phyloP scores from a whole-genome alignment of 1,284 basidiomycete species.

The Bondarzewia mesenterica region DNA sequence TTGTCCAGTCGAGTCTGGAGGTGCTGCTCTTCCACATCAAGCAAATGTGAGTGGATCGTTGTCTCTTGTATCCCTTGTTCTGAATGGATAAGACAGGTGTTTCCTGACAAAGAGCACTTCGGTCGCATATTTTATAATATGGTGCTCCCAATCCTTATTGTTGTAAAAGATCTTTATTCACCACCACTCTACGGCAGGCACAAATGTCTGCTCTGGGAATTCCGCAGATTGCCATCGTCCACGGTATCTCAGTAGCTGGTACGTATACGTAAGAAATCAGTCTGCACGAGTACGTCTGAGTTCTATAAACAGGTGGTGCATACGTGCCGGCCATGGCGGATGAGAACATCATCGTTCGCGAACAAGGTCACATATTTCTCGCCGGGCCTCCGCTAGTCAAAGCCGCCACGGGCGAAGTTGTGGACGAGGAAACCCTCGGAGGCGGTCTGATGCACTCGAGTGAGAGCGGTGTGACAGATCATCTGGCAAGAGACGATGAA shows the following conservation, averaged over 20 bases:
- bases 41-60: constrained; percentile 53
- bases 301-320: constrained; percentile 79
- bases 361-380: constrained; percentile 93
- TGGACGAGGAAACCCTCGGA: constrained; percentile 89
- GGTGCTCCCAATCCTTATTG: constrained; percentile 44
- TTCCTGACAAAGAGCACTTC: constrained; percentile 89
- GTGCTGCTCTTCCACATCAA: constrained; percentile 89
- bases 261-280: too few relatives aligned
- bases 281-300: too few relatives aligned
- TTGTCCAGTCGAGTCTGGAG: constrained; percentile 80
- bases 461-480: constrained; percentile 91
- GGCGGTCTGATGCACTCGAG: constrained; percentile 92
- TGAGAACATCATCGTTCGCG: constrained; percentile 89
- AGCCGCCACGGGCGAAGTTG: constrained; percentile 89
- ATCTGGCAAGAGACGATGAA: constrained; percentile 82
- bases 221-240: constrained; percentile 88
- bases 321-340: constrained; percentile 98
- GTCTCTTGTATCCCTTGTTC: constrained; percentile 10
- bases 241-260: constrained; percentile 88
- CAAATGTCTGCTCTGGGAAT: constrained; percentile 88
- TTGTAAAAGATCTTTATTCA: background rate
- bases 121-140: constrained; percentile 97
- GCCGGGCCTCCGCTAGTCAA: constrained; percentile 94
- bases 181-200: constrained; percentile 38
- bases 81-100: too few relatives aligned